Evolutionary conservation across 1,139 yeast genomes (phyloP).

Genomic region (Geotrichum carabidarum): DNA sequence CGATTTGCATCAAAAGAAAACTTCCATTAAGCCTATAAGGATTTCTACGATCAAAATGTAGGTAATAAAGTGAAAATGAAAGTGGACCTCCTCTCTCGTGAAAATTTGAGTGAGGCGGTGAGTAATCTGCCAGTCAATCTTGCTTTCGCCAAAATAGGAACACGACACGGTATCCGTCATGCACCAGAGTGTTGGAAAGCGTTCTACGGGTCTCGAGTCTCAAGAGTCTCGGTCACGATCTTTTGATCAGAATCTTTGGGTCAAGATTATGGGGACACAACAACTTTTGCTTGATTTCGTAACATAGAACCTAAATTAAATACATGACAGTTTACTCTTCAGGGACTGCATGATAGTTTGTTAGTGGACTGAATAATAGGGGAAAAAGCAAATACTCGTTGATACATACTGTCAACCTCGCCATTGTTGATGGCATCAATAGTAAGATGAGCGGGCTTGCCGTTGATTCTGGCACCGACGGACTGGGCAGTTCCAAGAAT

Average conservation of each 20-base stretch:
- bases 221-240: too few relatives aligned
- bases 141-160: constrained; percentile 97
- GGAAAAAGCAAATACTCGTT: constrained; percentile 10
- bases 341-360: constrained; percentile 17
- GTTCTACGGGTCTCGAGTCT: neutral
- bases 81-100: constrained; percentile 56
- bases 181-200: constrained; percentile 98
- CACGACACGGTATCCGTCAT: constrained; percentile 43
- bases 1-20: neutral
- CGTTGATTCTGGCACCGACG: constrained; percentile 96
- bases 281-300: constrained; percentile 9
- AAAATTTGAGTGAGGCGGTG: constrained; percentile 51
- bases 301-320: constrained; percentile 24
- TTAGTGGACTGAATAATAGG: constrained; percentile 13
- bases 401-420: constrained; percentile 63
- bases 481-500: constrained; percentile 99
- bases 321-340: constrained; percentile 21
- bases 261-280: neutral
- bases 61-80: constrained; percentile 10
- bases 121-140: constrained; percentile 68
- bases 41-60: neutral
- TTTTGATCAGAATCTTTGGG: too few relatives aligned
- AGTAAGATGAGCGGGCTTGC: constrained; percentile 98
- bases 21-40: too few relatives aligned
- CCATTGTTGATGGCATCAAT: constrained; percentile 97